A percentile compares a stretch with the other conserved stretches of the same genome.
Evolutionary conservation across 2,329 filamentous ascomycete genomes (phyloP).

Genomic region (Hymenotorrendiella dingleyae): DNA sequence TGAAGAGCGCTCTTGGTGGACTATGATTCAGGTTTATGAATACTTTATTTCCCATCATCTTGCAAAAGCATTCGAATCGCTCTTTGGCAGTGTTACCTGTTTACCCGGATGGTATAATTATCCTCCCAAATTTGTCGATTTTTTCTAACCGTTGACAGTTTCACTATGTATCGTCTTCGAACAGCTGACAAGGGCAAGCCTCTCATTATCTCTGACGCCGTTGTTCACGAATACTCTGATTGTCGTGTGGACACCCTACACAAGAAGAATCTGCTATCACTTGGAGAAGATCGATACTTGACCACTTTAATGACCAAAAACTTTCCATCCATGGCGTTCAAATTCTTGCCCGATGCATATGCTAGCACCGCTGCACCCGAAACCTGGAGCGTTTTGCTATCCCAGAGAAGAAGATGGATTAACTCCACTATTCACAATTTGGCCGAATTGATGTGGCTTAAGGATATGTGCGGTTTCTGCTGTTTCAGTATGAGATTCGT

Average conservation of each 20-base stretch:
- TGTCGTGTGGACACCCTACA: conserved; percentile 90
- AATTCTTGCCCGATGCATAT: conserved; percentile 90
- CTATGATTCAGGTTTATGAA: conserved; percentile 99
- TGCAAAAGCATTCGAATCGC: conserved; percentile 92
- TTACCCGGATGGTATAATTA: conserved; percentile 86
- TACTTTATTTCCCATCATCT: conserved; percentile 99
- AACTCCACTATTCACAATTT: conserved; percentile 98
- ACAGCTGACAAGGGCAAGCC: conserved; percentile 93
- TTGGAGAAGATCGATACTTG: conserved; percentile 94
- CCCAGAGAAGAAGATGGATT: conserved; percentile 98
- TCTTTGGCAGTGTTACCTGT: conserved; percentile 97
- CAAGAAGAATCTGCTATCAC: conserved; percentile 84
- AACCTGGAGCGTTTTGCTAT: conserved; percentile 87
- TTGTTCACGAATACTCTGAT: conserved; percentile 84
- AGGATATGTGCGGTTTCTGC: conserved; percentile 97
- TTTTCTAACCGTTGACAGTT: conserved; percentile 61
- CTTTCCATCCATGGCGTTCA: conserved; percentile 92
- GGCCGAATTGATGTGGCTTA: conserved; percentile 80
- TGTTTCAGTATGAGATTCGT: conserved; percentile 98
- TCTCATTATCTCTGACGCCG: conserved; percentile 81
- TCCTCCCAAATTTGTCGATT: no score
- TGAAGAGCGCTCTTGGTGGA: conserved; percentile 94
- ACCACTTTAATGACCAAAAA: conserved; percentile 98
- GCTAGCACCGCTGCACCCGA: conserved; percentile 92
- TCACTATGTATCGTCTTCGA: conserved; percentile 96